Evolutionary conservation across 2,329 filamentous ascomycete species (phyloP).

Genomic region (Erysiphe neolycopersici): DNA sequence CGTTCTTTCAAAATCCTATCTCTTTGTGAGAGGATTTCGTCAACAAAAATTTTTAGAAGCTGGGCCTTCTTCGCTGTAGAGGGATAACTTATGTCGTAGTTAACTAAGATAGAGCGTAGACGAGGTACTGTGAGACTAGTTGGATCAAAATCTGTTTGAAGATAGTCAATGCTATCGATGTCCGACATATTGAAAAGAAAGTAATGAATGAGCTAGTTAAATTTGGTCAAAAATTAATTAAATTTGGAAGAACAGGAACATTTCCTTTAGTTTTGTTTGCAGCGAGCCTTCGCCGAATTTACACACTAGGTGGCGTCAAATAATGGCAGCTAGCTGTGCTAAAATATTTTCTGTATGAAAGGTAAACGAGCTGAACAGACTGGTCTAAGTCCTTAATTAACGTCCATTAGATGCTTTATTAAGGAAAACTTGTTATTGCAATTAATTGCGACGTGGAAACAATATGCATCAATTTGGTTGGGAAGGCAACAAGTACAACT

Average conservation of each 20-base stretch:
- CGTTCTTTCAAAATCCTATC: slow-evolving; percentile 49
- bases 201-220: background rate
- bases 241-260: background rate
- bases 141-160: slow-evolving; percentile 68
- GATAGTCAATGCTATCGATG: slow-evolving; percentile 47
- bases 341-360: background rate
- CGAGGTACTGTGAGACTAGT: slow-evolving; percentile 61
- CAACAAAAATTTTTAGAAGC: slow-evolving; percentile 59
- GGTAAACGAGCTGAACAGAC: background rate
- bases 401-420: background rate
- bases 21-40: slow-evolving; percentile 52
- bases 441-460: background rate
- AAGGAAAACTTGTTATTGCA: background rate
- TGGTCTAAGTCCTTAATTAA: background rate
- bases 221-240: background rate
- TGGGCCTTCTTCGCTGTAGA: slow-evolving; percentile 78
- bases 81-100: slow-evolving; percentile 63
- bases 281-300: background rate
- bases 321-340: too few species aligned
- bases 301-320: too few species aligned
- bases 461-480: background rate
- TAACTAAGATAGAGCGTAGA: slow-evolving; percentile 72
- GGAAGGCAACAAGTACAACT: background rate
- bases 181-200: slow-evolving; percentile 25
- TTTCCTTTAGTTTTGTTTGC: background rate